phyloP scores from a whole-genome alignment of 805 yeast species.

The Debaryomyces hansenii region DNA sequence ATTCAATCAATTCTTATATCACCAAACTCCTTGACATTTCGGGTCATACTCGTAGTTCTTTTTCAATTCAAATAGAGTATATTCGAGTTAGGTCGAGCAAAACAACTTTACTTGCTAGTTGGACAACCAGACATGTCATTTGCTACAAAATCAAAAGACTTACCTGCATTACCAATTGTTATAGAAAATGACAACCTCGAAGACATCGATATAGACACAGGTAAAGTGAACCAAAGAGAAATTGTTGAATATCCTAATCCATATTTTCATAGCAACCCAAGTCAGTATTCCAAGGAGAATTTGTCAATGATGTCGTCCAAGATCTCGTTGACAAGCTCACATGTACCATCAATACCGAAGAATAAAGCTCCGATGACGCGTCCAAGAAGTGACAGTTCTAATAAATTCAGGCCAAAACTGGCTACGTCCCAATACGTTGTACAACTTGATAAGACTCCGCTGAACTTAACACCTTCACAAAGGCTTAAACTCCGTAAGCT shows the following conservation, averaged over 20 bases:
- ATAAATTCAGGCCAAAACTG: background rate
- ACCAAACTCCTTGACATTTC: background rate
- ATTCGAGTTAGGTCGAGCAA: too few relatives aligned
- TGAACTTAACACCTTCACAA: constrained; percentile 29
- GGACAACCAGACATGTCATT: constrained; percentile 5
- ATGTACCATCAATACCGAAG: background rate
- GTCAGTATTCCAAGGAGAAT: background rate
- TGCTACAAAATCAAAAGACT: constrained; percentile 5
- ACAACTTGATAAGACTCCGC: constrained; percentile 22
- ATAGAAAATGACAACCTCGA: constrained; percentile 8
- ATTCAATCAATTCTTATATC: background rate
- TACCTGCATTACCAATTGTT: constrained; percentile 7
- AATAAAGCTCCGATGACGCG: background rate
- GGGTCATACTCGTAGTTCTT: background rate
- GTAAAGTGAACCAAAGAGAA: background rate
- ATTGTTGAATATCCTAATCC: background rate
- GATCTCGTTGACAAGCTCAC: background rate
- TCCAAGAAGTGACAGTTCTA: background rate
- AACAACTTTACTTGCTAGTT: too few relatives aligned
- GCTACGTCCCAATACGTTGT: constrained; percentile 15
- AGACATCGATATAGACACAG: constrained; percentile 3
- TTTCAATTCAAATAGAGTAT: background rate
- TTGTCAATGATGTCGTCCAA: background rate
- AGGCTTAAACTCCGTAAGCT: constrained; percentile 25
- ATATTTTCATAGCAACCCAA: background rate